Conservation (phyloP, 768 basidiomycete genomes). For the Leccinum variicolor region DNA sequence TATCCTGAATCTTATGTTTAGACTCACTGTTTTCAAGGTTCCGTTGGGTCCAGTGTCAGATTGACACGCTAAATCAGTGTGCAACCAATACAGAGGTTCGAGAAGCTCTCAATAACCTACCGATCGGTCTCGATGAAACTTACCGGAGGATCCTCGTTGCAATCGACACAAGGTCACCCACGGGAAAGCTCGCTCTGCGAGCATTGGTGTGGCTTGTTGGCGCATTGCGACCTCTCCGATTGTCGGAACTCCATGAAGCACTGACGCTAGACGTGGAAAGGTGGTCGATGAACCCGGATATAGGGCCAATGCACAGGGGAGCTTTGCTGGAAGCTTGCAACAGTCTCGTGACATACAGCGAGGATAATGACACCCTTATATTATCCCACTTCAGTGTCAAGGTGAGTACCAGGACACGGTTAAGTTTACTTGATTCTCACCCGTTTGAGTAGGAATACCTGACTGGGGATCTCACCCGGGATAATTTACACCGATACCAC, state of each 20-base stretch:
- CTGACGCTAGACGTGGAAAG: slow-evolving; percentile 8
- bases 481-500: slow-evolving; percentile 1
- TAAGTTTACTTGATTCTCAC: neutral
- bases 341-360: slow-evolving; percentile 14
- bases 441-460: slow-evolving; percentile 12
- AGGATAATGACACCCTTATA: slow-evolving; percentile 5
- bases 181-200: slow-evolving; percentile 6
- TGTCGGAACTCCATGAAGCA: slow-evolving; percentile 11
- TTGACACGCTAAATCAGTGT: slow-evolving; percentile 13
- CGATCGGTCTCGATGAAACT: slow-evolving; percentile 18
- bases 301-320: slow-evolving; percentile 2
- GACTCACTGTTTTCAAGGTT: slow-evolving; percentile 11
- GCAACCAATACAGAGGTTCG: slow-evolving; percentile 6
- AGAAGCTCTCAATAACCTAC: slow-evolving; percentile 13
- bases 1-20: neutral
- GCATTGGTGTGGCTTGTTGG: slow-evolving; percentile 17
- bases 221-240: slow-evolving; percentile 12
- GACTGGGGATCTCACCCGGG: neutral
- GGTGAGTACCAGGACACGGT: neutral
- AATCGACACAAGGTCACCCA: slow-evolving; percentile 1
- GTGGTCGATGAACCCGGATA: slow-evolving; percentile 2
- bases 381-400: slow-evolving; percentile 26
- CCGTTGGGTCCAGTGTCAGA: slow-evolving; percentile 23
- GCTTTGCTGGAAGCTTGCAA: slow-evolving; percentile 13
- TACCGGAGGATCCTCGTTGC: slow-evolving; percentile 18